Evolutionary conservation across 2,329 filamentous ascomycete genomes (phyloP).

Genomic region (Hypoxylon sp.): DNA sequence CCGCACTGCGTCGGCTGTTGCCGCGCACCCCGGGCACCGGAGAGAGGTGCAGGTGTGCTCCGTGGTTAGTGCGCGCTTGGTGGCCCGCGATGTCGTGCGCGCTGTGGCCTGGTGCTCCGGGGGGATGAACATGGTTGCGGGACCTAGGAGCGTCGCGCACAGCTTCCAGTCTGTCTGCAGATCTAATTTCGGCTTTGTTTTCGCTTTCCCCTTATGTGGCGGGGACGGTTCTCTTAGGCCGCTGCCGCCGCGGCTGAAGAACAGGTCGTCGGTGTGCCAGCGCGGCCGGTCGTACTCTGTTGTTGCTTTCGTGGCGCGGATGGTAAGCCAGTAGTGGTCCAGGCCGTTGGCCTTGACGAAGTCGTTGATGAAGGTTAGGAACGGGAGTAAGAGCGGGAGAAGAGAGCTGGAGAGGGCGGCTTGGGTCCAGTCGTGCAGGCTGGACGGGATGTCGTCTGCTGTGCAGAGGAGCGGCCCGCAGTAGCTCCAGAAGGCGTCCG

Average conservation of each 20-base stretch:
- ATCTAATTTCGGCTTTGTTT: constrained; percentile 28
- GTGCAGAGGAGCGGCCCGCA: constrained; percentile 58
- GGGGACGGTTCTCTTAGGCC: constrained; percentile 18
- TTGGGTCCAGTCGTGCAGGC: constrained; percentile 58
- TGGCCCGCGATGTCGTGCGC: constrained; percentile 52
- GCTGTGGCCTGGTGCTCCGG: constrained; percentile 52
- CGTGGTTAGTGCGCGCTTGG: constrained; percentile 50
- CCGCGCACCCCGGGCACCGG: constrained; percentile 61
- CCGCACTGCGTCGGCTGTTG: constrained; percentile 59
- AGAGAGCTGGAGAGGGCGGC: constrained; percentile 56
- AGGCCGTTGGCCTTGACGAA: constrained; percentile 57
- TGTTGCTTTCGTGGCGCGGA: constrained; percentile 62
- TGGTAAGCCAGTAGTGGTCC: constrained; percentile 63
- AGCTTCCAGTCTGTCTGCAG: constrained; percentile 64
- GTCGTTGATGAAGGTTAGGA: constrained; percentile 58
- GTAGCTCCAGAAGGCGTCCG: constrained; percentile 61
- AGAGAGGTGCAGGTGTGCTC: constrained; percentile 60
- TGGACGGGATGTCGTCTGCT: constrained; percentile 52
- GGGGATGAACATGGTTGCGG: constrained; percentile 62
- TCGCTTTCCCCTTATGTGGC: not conserved
- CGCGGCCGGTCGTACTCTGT: constrained; percentile 61
- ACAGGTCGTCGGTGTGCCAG: constrained; percentile 67
- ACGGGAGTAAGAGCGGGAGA: constrained; percentile 56
- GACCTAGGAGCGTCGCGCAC: constrained; percentile 62
- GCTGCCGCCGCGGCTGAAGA: constrained; percentile 54